Evolutionary conservation across 306 rosid species (phyloP).

Genomic region (Lathyrus tuberosus): DNA sequence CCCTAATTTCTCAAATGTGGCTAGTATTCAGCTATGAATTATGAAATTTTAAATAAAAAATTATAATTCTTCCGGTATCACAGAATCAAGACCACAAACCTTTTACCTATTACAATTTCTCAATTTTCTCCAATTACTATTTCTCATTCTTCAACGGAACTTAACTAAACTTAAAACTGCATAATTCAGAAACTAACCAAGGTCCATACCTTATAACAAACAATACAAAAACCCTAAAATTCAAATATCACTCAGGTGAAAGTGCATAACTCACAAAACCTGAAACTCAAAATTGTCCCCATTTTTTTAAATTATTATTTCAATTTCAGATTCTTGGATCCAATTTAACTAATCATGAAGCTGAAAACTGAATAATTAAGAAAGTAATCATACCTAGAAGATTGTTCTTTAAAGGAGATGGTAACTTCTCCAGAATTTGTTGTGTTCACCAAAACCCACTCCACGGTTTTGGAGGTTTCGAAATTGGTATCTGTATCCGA

Average conservation of each 20-base stretch:
- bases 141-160: background rate
- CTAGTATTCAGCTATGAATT: background rate
- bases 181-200: background rate
- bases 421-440: constrained; percentile 52
- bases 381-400: constrained; percentile 54
- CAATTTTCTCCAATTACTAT: background rate
- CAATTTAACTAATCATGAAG: background rate
- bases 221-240: background rate
- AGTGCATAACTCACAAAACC: background rate
- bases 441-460: constrained; percentile 65
- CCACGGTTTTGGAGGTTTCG: constrained; percentile 32
- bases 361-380: constrained; percentile 4
- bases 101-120: background rate
- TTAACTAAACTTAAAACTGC: background rate
- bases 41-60: background rate
- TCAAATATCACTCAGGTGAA: background rate
- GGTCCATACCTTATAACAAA: background rate
- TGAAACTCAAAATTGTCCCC: background rate
- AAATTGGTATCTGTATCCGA: constrained; percentile 36
- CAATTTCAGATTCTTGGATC: background rate
- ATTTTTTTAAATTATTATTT: background rate
- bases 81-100: too few relatives aligned
- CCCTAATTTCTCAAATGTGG: background rate
- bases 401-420: constrained; percentile 60
- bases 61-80: background rate